Conservation (phyloP, 2,329 filamentous ascomycete species). For the Akanthomyces uredinophilus region DNA sequence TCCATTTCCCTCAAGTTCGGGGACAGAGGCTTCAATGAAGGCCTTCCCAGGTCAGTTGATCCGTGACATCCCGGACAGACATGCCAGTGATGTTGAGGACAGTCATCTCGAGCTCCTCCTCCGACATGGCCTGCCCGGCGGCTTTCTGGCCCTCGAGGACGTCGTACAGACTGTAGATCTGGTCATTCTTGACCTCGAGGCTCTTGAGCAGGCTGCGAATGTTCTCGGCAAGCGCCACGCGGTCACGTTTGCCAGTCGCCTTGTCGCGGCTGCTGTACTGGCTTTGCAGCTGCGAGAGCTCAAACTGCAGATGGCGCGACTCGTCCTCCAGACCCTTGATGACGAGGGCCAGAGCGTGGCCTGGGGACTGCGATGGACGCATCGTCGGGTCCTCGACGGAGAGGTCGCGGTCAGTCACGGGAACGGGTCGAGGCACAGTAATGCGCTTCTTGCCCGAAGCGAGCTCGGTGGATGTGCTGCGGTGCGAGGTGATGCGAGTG, state of each 20-base stretch:
- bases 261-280: slow-evolving; percentile 64
- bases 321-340: slow-evolving; percentile 80
- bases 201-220: slow-evolving; percentile 58
- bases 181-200: slow-evolving; percentile 69
- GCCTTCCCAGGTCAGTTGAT: slow-evolving; percentile 39
- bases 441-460: slow-evolving; percentile 52
- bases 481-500: slow-evolving; percentile 45
- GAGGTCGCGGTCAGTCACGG: slow-evolving; percentile 57
- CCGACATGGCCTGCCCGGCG: slow-evolving; percentile 56
- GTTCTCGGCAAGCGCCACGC: slow-evolving; percentile 54
- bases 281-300: slow-evolving; percentile 57
- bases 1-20: background rate
- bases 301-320: slow-evolving; percentile 67
- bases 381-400: slow-evolving; percentile 49
- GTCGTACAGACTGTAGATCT: slow-evolving; percentile 79
- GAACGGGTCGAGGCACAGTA: slow-evolving; percentile 58
- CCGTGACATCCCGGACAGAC: slow-evolving; percentile 38
- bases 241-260: slow-evolving; percentile 58
- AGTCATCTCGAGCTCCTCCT: slow-evolving; percentile 60
- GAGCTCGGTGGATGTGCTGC: slow-evolving; percentile 33
- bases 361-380: slow-evolving; percentile 64
- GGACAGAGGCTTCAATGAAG: slow-evolving; percentile 23
- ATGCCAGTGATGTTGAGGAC: slow-evolving; percentile 50
- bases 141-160: slow-evolving; percentile 75
- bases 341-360: slow-evolving; percentile 70